Base-by-base conservation (phyloP, 2,329 filamentous ascomycete species). In the Blastomyces parvus region DNA sequence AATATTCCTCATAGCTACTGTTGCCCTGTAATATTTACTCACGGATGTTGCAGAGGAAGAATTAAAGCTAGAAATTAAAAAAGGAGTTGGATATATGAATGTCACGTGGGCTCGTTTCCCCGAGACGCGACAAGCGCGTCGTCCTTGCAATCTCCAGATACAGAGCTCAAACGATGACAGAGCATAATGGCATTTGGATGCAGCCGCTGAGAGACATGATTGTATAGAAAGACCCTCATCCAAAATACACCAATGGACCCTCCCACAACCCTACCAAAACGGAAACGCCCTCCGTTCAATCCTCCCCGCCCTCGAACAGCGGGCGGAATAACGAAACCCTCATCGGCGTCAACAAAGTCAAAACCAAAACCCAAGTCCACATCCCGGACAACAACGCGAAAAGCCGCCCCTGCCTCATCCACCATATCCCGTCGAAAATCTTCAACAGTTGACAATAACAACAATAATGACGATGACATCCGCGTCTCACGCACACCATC, bases 231-330 rank as follows among this genome's bases (percentile, higher is more conserved):
- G 33, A 14, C 50, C 27, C 14, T 11, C 9, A 1, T 17, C 30
- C 27, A 53, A 75, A 38, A 42, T 3, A 66, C 70, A 67, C 57
- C 72, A 69, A 59, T 46, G 38, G 57, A 59, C 22, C 57, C 9
- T 30, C 40, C 57, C 42, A 59, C 25, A 27, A 64, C 64, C 67
- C 6, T 70, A 1, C 69, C 73, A 30, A 79, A 78, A 65, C 72
- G 75, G 58, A 70, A 73, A 61, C 71, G 69, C 17, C 74, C 77
- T 22, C 75, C 77, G n/a, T 80, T 80, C 70, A 79, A 79, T 3
- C 76, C 77, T 46, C 78, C 78, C 2, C 74, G 78, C 59, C 71
- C 68, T 19, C 71, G 72, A 57, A 69, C 70, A n/a, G 61, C 69
- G 50, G 68, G 69, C 58, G 68, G 64, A 36, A 69, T 68, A 38